A percentile compares a stretch with the other conserved stretches of the same genome.
phyloP scores from a whole-genome alignment of 257 asterid species.

The Ballota nigra region DNA sequence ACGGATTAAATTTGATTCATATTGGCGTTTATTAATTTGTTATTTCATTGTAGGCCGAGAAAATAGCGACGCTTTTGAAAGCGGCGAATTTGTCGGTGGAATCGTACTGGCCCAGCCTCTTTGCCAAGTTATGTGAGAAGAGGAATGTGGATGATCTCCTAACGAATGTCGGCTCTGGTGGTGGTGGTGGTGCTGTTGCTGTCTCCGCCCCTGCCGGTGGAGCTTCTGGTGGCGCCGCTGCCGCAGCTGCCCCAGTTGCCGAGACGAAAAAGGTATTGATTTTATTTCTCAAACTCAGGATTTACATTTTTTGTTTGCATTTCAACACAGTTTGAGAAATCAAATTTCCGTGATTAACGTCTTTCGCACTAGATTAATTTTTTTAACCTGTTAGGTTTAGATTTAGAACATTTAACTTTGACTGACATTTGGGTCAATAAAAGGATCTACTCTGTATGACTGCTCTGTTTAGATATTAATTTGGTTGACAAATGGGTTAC shows the following conservation, averaged over 20 bases:
- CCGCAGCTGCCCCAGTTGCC: constrained; percentile 58
- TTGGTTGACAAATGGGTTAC: background rate
- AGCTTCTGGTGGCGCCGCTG: constrained; percentile 44
- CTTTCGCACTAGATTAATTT: background rate
- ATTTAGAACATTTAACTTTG: background rate
- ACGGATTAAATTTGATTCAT: background rate
- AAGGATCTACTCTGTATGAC: background rate
- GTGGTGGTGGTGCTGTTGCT: constrained; percentile 57
- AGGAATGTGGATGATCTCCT: constrained; percentile 58
- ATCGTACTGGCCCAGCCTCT: constrained; percentile 75
- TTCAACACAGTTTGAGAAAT: background rate
- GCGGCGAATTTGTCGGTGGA: constrained; percentile 65
- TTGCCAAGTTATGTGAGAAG: constrained; percentile 71
- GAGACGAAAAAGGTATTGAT: constrained; percentile 46
- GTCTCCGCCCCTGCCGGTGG: constrained; percentile 46
- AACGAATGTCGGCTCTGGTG: constrained; percentile 63
- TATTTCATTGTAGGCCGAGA: constrained; percentile 53
- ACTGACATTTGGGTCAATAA: background rate
- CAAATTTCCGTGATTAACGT: too few relatives aligned
- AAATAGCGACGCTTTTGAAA: constrained; percentile 45
- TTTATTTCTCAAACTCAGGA: background rate
- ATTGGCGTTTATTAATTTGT: background rate
- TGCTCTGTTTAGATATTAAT: background rate
- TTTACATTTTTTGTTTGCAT: background rate
- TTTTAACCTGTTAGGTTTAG: background rate